Evolutionary conservation across 352 stramenopile species (phyloP).

Genomic region (Pythium aristosporum): DNA sequence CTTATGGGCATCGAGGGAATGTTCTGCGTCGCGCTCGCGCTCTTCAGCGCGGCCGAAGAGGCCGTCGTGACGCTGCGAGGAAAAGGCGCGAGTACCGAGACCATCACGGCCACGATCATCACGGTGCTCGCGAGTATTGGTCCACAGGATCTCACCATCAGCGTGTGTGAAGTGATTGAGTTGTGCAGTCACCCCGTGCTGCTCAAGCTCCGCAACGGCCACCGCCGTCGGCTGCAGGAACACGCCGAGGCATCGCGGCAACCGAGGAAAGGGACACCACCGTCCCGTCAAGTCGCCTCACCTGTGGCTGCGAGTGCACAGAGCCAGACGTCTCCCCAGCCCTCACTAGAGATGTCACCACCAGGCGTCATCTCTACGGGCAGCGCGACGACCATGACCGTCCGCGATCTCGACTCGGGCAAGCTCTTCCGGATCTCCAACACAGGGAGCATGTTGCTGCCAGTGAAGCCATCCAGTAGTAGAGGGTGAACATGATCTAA

Average conservation of each 20-base stretch:
- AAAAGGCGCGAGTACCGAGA: slow-evolving; percentile 49
- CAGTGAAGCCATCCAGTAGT: slow-evolving; percentile 30
- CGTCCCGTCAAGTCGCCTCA: slow-evolving; percentile 19
- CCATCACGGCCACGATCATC: slow-evolving; percentile 65
- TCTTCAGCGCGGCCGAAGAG: slow-evolving; percentile 65
- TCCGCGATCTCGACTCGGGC: slow-evolving; percentile 69
- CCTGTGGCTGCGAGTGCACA: slow-evolving; percentile 25
- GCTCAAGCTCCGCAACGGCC: slow-evolving; percentile 74
- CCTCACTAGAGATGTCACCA: background rate
- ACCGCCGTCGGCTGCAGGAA: slow-evolving; percentile 60
- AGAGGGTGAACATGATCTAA: slow-evolving; percentile 18
- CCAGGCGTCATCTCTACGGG: background rate
- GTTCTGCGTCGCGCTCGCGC: slow-evolving; percentile 67
- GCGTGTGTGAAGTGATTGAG: slow-evolving; percentile 80
- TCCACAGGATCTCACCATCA: slow-evolving; percentile 65
- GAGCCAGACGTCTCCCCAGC: background rate
- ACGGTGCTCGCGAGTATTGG: slow-evolving; percentile 44
- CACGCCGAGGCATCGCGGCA: slow-evolving; percentile 26
- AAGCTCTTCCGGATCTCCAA: slow-evolving; percentile 70
- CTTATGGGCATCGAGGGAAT: slow-evolving; percentile 80
- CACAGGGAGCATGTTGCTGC: slow-evolving; percentile 59
- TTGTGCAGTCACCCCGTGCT: slow-evolving; percentile 72
- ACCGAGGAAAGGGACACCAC: background rate
- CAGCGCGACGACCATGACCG: slow-evolving; percentile 37
- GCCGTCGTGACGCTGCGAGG: slow-evolving; percentile 42